Evolutionary conservation across 352 stramenopile species (phyloP), one percentile per base, ranked within the genome.

Genomic region (Globisporangium heterothallicum): DNA sequence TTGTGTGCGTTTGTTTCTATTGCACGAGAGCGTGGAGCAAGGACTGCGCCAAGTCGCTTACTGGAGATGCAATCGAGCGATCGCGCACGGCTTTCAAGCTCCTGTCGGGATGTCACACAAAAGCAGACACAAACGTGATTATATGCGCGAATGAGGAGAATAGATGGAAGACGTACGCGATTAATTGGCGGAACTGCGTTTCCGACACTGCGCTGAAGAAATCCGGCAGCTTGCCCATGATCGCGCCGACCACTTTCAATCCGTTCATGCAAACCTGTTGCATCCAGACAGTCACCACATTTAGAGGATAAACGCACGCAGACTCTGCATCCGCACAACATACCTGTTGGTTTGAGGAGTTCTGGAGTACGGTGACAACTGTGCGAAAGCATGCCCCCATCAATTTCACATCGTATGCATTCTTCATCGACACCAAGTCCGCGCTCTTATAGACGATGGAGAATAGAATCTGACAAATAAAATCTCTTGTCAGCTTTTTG

Each of bases 231-330:
- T 85, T 83, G 27, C 66, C 66, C 38, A 88, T 66, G 12, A 90
- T 44, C 4, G 65, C 74, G 7, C 70, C 74, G 10, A 83, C 42
- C 4, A 88, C 61, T 49, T 86, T 88, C 6, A 90, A 54, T 0
- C 72, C 67, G 42, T 66, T 79, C 63, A 86, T 72, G 16, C 57
- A 66, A 12, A 86, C 61, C 65, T 78, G 24, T n/a, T 18, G 2
- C 32, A 38, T 18, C 14, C 6, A 38, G 6, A 38, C 12, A 8
- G 8, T n/a, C n/a, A n/a, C n/a, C n/a, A n/a, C n/a, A n/a, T n/a
- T n/a, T n/a, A n/a, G n/a, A n/a, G n/a, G n/a, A n/a, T n/a, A n/a
- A n/a, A n/a, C n/a, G n/a, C n/a, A n/a, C n/a, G n/a, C n/a, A n/a
- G n/a, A n/a, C n/a, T n/a, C n/a, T n/a, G n/a, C n/a, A n/a, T n/a